Base-by-base conservation (phyloP, 352 stramenopile species). In the Phytophthora kernoviae region DNA sequence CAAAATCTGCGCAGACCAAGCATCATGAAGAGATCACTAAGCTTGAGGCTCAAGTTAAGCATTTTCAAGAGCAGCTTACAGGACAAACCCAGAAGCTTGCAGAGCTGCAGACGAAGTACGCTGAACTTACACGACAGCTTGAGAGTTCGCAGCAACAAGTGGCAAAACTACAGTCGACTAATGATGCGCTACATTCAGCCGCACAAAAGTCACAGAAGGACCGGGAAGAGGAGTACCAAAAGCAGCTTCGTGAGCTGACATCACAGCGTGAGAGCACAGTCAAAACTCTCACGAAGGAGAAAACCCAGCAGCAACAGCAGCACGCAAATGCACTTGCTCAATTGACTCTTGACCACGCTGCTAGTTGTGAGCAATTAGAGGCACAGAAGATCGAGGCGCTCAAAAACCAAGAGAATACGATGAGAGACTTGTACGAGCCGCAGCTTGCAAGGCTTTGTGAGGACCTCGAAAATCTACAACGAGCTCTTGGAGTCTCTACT, bases 161-260 rank as follows among this genome's bases (percentile, higher is more conserved):
- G 2, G 33, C 61, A 11, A 43, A 45, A 5, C n/a, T 77, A 9
- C 49, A 73, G 17, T 17, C 51, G 1, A 56, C 77, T 26, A 73
- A 75, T 26, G 73, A 82, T 1, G 47, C 50, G 15, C 60, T 74
- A 18, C 53, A 69, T 17, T 76, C 59, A n/a, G 21, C 62, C 1
- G 50, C 54, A 0, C 59, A 71, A 9, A 73, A 79, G n/a, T 48
- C 44, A 0, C 70, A 80, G 40, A 78, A 82, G 30, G 72, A 88
- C 11, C 70, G 71, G 22, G 73, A 88, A 27, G 65, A 79, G 22
- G 41, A 59, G 20, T 52, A 78, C 9, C 49, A 70, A 17, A 82
- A 72, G 26, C 66, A 78, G 47, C 26, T 87, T 17, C 58, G 75
- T 37, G 73, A 70, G 4, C 47, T 84, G 0, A 47, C 64, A 8